Conservation (phyloP, 2,329 filamentous ascomycete species). For the Coniosporium tulheliwenetii region DNA sequence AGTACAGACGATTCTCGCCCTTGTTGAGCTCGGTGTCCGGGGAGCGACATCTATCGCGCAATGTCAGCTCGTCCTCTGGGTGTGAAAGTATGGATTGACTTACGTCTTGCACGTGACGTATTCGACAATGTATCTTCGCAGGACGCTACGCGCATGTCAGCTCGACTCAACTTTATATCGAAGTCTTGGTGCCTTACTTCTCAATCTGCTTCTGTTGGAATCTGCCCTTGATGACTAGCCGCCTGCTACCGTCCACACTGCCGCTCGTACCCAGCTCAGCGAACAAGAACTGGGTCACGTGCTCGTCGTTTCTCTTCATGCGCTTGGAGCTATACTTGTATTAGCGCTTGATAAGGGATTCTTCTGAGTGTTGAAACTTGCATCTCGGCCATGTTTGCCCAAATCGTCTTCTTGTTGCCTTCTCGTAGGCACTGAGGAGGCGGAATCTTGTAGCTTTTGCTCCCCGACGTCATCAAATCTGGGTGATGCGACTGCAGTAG, state of each 20-base stretch:
- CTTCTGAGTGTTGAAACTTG: constrained; percentile 38
- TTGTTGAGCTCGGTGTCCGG: constrained; percentile 95
- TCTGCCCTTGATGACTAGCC: constrained; percentile 95
- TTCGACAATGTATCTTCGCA: constrained; percentile 76
- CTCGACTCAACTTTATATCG: too few relatives aligned
- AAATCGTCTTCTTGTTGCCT: constrained; percentile 99
- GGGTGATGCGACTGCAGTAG: constrained; percentile 93
- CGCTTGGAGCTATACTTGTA: constrained; percentile 35
- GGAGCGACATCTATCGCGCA: constrained; percentile 82
- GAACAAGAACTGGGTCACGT: constrained; percentile 93
- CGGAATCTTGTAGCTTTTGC: constrained; percentile 97
- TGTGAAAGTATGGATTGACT: background rate
- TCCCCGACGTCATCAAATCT: constrained; percentile 75
- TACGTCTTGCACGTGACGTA: constrained; percentile 30
- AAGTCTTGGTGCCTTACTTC: constrained; percentile 30
- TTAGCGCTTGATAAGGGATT: too few relatives aligned
- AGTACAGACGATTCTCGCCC: constrained; percentile 97
- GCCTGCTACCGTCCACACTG: constrained; percentile 81
- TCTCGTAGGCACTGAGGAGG: constrained; percentile 97
- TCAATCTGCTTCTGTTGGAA: constrained; percentile 99
- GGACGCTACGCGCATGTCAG: constrained; percentile 30
- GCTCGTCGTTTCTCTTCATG: constrained; percentile 98
- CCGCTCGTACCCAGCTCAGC: constrained; percentile 95
- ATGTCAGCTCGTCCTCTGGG: too few relatives aligned
- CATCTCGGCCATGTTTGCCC: constrained; percentile 97